A percentile compares a stretch with the other conserved stretches of the same genome.
phyloP scores from a whole-genome alignment of 176 grass and related monocot species.

The Rhipidocladum racemiflorum region DNA sequence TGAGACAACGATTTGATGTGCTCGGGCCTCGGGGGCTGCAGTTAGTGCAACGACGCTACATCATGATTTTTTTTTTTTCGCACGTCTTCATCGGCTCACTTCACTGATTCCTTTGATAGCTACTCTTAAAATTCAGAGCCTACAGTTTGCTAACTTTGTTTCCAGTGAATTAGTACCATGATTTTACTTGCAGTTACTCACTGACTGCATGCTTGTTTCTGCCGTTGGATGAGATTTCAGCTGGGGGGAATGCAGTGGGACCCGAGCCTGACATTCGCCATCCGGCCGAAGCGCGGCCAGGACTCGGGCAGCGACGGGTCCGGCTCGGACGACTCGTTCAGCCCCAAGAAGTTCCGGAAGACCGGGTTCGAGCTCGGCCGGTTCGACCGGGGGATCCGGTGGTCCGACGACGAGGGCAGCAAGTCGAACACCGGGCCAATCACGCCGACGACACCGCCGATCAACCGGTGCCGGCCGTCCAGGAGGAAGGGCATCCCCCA shows the following conservation, averaged over 20 bases:
- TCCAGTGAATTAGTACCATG: neutral
- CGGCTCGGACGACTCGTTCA: conserved; percentile 42
- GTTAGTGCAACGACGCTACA: conserved; percentile 33
- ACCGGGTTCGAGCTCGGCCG: conserved; percentile 30
- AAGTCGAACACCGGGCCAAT: conserved; percentile 32
- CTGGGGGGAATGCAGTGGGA: conserved; percentile 63
- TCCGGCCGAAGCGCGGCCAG: conserved; percentile 46
- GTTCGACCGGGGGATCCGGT: conserved; percentile 43
- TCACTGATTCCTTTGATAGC: conserved; percentile 37
- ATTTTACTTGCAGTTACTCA: neutral
- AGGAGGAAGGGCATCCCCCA: conserved; percentile 67
- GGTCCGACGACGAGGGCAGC: conserved; percentile 55
- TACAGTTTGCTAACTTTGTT: neutral
- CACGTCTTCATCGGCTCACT: conserved; percentile 37
- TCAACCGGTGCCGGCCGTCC: conserved; percentile 53
- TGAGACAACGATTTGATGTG: conserved; percentile 12
- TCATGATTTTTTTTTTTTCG: neutral
- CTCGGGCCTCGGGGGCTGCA: conserved; percentile 17
- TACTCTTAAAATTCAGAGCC: neutral
- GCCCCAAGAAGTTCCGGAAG: conserved; percentile 47
- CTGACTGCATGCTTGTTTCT: neutral
- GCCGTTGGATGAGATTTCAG: conserved; percentile 6
- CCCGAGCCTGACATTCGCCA: conserved; percentile 50
- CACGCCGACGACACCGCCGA: conserved; percentile 48
- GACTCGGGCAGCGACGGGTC: conserved; percentile 39